phyloP scores from a whole-genome alignment of 805 yeast genomes.

The Ogataea paradorogensis region DNA sequence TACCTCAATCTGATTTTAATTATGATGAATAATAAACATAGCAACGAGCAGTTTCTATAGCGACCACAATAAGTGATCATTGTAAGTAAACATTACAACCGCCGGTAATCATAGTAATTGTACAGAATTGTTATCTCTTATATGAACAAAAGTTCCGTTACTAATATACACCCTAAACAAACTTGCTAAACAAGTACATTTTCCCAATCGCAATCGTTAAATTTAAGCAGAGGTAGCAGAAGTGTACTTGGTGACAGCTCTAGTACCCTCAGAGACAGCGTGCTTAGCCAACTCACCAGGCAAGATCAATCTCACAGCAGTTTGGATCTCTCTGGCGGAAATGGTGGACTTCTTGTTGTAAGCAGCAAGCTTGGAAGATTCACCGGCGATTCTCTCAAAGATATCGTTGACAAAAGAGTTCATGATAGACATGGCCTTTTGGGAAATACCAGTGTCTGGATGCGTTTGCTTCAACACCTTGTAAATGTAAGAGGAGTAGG shows the following conservation, averaged over 20 bases:
- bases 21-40: too few relatives aligned
- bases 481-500: slow-evolving; percentile 97
- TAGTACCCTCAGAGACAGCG: slow-evolving; percentile 97
- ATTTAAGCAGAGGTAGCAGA: slow-evolving; percentile 45
- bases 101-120: background rate
- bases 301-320: slow-evolving; percentile 93
- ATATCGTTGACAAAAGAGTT: slow-evolving; percentile 97
- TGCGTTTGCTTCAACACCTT: slow-evolving; percentile 98
- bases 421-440: slow-evolving; percentile 97
- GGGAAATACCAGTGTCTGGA: slow-evolving; percentile 99
- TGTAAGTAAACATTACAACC: background rate
- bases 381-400: slow-evolving; percentile 96
- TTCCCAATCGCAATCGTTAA: slow-evolving; percentile 16
- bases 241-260: slow-evolving; percentile 95
- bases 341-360: slow-evolving; percentile 98
- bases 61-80: too few relatives aligned
- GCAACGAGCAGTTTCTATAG: too few relatives aligned
- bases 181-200: slow-evolving; percentile 17
- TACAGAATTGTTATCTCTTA: background rate
- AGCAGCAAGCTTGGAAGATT: slow-evolving; percentile 97
- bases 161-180: slow-evolving; percentile 35
- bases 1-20: too few relatives aligned
- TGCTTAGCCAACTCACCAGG: slow-evolving; percentile 98
- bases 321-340: slow-evolving; percentile 96
- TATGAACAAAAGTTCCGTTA: slow-evolving; percentile 15